Evolutionary conservation across 768 basidiomycete species (phyloP).

Genomic region (Podaxis pistillaris): DNA sequence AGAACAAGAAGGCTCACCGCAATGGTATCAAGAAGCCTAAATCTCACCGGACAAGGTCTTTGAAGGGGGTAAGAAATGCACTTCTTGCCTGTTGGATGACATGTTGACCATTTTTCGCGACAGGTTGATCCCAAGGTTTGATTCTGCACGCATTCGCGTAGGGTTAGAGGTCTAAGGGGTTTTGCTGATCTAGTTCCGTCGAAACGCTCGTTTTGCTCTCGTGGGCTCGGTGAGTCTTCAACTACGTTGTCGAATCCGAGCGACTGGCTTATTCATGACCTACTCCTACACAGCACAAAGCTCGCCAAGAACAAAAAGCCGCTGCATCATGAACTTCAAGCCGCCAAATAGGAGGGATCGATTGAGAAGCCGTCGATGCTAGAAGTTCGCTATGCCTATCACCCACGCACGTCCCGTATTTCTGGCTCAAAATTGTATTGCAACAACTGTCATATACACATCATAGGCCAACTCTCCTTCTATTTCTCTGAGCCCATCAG

Average conservation of each 20-base stretch:
- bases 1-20: constrained; percentile 94
- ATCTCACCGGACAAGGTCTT: constrained; percentile 69
- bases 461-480: background rate
- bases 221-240: constrained; percentile 64
- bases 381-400: background rate
- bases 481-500: constrained; percentile 6
- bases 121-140: constrained; percentile 83
- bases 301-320: constrained; percentile 59
- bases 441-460: background rate
- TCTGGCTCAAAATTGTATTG: background rate
- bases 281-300: constrained; percentile 50
- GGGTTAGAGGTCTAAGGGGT: constrained; percentile 13
- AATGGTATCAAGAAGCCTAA: constrained; percentile 93
- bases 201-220: constrained; percentile 73
- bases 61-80: constrained; percentile 81
- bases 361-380: background rate
- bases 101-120: constrained; percentile 9
- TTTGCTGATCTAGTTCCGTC: constrained; percentile 64
- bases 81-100: constrained; percentile 2
- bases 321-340: constrained; percentile 34
- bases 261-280: background rate
- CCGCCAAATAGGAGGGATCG: background rate
- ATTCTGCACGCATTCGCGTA: constrained; percentile 8
- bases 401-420: background rate
- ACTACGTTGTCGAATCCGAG: background rate